These are phyloP conservation scores for Ambrosia trifida DNA, from an alignment of 129 eudicot species.

Conservation along the genomic window DNA sequence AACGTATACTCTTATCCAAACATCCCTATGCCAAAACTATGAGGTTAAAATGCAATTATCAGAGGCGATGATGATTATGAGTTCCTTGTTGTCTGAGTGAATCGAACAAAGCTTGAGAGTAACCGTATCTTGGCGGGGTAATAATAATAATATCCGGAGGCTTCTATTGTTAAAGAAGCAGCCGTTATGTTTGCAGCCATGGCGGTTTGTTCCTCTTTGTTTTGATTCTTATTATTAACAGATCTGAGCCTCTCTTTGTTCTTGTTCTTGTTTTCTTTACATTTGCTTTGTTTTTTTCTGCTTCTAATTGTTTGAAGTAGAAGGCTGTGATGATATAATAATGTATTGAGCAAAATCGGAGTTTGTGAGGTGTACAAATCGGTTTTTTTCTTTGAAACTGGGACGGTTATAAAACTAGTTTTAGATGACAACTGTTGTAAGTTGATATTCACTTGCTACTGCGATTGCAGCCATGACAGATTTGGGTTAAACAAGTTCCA, in stretches of 20 bases:
- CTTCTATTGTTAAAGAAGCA: slow-evolving; percentile 3
- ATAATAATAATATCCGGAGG: not conserved
- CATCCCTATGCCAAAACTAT: not conserved
- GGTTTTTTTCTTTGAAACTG: not conserved
- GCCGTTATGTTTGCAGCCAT: slow-evolving; percentile 35
- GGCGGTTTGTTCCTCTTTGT: slow-evolving; percentile 21
- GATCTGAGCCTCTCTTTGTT: slow-evolving; percentile 29
- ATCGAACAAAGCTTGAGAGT: slow-evolving; percentile 20
- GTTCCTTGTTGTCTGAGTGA: slow-evolving; percentile 19
- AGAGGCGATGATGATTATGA: slow-evolving; percentile 37
- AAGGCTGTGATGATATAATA: too few species aligned
- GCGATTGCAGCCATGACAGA: slow-evolving; percentile 12
- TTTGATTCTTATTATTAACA: slow-evolving; percentile 5
- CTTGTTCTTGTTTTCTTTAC: not conserved
- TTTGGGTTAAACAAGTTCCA: not conserved
- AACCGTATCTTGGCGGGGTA: slow-evolving; percentile 35
- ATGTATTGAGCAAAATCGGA: not conserved
- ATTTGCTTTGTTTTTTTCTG: too few species aligned
- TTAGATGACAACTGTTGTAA: not conserved
- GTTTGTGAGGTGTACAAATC: not conserved
- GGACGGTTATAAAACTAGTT: not conserved
- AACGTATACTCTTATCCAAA: not conserved
- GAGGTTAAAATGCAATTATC: not conserved
- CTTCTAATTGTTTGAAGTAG: too few species aligned
- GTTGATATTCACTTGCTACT: slow-evolving; percentile 11